phyloP scores from a whole-genome alignment of 139 green algal genomes.

The Volvox reticuliferus region DNA sequence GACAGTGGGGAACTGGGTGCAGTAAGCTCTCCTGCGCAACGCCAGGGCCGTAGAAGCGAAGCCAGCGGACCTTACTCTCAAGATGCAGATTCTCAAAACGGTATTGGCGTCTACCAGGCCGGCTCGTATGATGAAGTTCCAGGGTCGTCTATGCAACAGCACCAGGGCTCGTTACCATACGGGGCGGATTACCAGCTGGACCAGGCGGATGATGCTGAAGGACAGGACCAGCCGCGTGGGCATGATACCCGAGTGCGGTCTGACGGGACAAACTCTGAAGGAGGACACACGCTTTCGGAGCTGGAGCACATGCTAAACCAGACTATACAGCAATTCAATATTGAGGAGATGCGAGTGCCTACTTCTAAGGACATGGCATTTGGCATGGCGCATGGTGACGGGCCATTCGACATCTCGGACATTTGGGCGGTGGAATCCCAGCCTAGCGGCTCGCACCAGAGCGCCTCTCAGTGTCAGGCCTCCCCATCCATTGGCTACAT shows the following conservation, averaged over 20 bases:
- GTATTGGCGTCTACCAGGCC: neutral
- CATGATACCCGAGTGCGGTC: neutral
- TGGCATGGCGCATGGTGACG: conserved; percentile 17
- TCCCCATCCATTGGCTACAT: neutral
- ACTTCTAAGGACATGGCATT: conserved; percentile 30
- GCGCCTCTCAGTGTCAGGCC: neutral
- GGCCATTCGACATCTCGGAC: conserved; percentile 62
- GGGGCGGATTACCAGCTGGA: neutral
- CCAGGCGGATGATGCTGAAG: neutral
- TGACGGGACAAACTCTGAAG: neutral
- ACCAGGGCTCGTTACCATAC: neutral
- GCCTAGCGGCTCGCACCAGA: conserved; percentile 27
- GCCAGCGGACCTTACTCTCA: neutral
- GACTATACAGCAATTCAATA: conserved; percentile 14
- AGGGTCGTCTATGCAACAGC: too few relatives aligned
- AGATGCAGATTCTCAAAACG: neutral
- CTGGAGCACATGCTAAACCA: conserved; percentile 22
- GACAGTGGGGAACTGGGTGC: neutral
- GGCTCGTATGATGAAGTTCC: too few relatives aligned
- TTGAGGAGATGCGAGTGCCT: conserved; percentile 17
- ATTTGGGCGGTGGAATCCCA: conserved; percentile 49
- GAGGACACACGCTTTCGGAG: conserved; percentile 6
- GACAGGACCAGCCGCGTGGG: neutral
- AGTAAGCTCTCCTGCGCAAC: neutral
- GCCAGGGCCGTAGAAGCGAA: neutral